phyloP scores from a whole-genome alignment of 2,329 filamentous ascomycete species.

The Cryphonectria naterciae region DNA sequence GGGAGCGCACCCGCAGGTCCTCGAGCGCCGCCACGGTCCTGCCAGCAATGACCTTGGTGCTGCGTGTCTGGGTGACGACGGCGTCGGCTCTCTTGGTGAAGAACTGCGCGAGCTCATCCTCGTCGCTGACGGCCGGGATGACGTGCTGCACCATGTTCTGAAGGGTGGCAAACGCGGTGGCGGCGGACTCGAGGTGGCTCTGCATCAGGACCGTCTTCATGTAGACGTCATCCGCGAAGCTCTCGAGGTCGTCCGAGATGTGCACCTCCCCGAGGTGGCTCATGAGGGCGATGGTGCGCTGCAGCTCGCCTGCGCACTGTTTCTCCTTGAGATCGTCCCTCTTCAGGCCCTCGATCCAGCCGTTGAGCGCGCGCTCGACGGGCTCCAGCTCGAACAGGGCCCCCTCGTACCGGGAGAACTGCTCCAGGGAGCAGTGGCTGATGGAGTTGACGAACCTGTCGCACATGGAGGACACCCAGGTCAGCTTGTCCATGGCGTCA shows the following conservation, averaged over 20 bases:
- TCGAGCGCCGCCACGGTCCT: conserved; percentile 78
- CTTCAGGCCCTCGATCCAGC: conserved; percentile 83
- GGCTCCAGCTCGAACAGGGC: conserved; percentile 87
- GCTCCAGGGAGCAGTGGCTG: conserved; percentile 73
- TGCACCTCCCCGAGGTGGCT: conserved; percentile 84
- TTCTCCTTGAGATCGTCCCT: conserved; percentile 85
- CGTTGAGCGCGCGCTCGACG: conserved; percentile 85
- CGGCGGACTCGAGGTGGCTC: conserved; percentile 79
- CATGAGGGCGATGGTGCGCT: conserved; percentile 83
- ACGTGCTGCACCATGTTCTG: conserved; percentile 70
- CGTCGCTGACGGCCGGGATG: conserved; percentile 59
- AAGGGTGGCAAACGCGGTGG: conserved; percentile 66
- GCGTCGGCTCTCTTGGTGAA: conserved; percentile 73
- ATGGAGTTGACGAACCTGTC: conserved; percentile 83
- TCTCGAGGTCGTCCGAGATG: conserved; percentile 69
- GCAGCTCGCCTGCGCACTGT: conserved; percentile 79
- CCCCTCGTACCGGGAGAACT: conserved; percentile 78
- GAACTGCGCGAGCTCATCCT: conserved; percentile 65
- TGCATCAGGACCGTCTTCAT: conserved; percentile 79
- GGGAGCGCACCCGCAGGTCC: conserved; percentile 74
- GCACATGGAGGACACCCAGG: conserved; percentile 82
- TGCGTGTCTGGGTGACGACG: conserved; percentile 75
- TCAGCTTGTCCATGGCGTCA: conserved; percentile 82
- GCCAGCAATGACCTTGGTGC: conserved; percentile 79
- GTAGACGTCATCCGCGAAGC: conserved; percentile 77